Evolutionary conservation across 192 early-diverging fungal species (phyloP).

Genomic region (Coemansia sp.): DNA sequence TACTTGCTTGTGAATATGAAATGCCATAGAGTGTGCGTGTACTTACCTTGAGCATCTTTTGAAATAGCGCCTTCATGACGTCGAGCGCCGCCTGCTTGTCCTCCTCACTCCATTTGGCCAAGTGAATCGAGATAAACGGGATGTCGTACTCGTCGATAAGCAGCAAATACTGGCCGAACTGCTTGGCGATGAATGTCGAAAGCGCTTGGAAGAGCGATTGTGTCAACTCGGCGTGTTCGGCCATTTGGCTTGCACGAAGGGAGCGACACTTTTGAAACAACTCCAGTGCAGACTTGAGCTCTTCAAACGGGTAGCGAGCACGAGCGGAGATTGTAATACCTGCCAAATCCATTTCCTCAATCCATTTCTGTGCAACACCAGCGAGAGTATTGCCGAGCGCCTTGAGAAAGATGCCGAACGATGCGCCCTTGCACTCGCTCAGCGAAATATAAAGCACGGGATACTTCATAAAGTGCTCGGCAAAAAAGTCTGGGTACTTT

Average conservation of each 20-base stretch:
- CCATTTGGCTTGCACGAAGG: not conserved
- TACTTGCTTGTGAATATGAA: not conserved
- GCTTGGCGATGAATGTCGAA: conserved; percentile 3
- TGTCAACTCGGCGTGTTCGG: not conserved
- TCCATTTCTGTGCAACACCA: not conserved
- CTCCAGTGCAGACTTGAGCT: not conserved
- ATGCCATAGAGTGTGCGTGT: not conserved
- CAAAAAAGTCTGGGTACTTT: conserved; percentile 29
- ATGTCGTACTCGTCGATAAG: conserved; percentile 45
- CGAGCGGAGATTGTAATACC: not conserved
- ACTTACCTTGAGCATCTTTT: conserved; percentile 43
- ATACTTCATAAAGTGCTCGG: conserved; percentile 41
- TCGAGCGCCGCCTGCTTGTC: conserved; percentile 18
- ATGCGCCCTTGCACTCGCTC: conserved; percentile 15
- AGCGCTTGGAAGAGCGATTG: conserved; percentile 11
- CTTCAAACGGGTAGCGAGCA: not conserved
- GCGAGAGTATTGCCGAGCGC: conserved; percentile 12
- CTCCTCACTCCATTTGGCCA: conserved; percentile 19
- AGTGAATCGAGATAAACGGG: conserved; percentile 30
- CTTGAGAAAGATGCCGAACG: conserved; percentile 5
- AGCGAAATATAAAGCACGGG: conserved; percentile 38
- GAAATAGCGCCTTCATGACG: conserved; percentile 20
- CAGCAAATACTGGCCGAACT: conserved; percentile 39
- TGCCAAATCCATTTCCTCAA: not conserved
- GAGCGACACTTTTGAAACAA: not conserved